Evolutionary conservation across 768 basidiomycete species (phyloP), one percentile per base, ranked within the genome.

Genomic region (Mycena indigotica): DNA sequence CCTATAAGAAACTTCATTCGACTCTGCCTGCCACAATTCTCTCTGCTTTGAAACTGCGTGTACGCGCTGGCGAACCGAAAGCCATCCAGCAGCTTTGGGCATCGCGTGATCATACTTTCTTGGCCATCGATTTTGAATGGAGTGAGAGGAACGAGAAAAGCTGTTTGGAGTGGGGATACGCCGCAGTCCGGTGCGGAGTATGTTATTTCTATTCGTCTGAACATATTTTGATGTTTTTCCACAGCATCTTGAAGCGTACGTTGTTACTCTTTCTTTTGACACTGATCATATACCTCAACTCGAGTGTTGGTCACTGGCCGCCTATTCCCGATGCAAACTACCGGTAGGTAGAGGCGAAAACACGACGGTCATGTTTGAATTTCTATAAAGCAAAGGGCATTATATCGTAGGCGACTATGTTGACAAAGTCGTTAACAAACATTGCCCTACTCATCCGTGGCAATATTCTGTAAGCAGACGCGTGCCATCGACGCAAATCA

Each of bases 161-260:
- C 45, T 83, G 84, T 60, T 67, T 91, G 46, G 91, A 92, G 70
- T 93, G 87, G 84, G 91, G 91, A 1, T 93, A 93, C 73, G 87
- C 91, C 26, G 88, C 88, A 12, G 80, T 91, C 44, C 77, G 90
- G 25, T 91, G 88, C 65, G 84, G 82, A n/a, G n/a, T n/a, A n/a
- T n/a, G n/a, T n/a, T n/a, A n/a, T n/a, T n/a, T n/a, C n/a, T n/a
- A n/a, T n/a, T n/a, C n/a, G n/a, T n/a, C n/a, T n/a, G n/a, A n/a
- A n/a, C n/a, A n/a, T n/a, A n/a, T n/a, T n/a, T n/a, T n/a, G n/a
- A n/a, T n/a, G n/a, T n/a, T n/a, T n/a, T n/a, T n/a, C n/a, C n/a
- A n/a, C n/a, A n/a, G 0, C 84, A 87, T 73, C 72, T 93, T 35
- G 81, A 87, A 56, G 78, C 81, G 88, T 91, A 66, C 69, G 88